Conservation (phyloP, 108 stramenopile species). For the Skeletonema menzelii region DNA sequence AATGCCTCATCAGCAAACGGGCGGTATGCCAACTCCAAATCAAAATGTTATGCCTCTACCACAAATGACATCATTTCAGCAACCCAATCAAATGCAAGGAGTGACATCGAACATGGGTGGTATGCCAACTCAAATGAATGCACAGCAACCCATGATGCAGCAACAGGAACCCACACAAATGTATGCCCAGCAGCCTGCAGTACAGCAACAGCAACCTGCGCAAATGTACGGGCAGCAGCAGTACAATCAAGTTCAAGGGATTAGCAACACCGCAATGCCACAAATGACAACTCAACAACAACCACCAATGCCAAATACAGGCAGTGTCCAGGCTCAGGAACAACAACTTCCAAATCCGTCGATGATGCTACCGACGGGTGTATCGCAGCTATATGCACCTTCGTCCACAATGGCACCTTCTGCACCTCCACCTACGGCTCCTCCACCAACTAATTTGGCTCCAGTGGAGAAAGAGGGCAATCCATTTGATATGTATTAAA, state of each 20-base stretch:
- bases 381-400: background rate
- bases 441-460: slow-evolving; percentile 24
- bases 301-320: background rate
- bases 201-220: background rate
- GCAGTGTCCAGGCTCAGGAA: background rate
- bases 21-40: background rate
- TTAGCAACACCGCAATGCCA: background rate
- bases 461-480: slow-evolving; percentile 48
- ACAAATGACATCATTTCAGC: background rate
- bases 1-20: background rate
- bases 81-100: background rate
- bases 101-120: background rate
- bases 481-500: slow-evolving; percentile 43
- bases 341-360: background rate
- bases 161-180: background rate
- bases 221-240: background rate
- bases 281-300: background rate
- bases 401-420: background rate
- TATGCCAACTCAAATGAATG: background rate
- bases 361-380: background rate
- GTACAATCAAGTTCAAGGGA: background rate
- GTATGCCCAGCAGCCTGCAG: background rate
- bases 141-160: slow-evolving; percentile 1
- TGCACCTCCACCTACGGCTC: slow-evolving; percentile 4
- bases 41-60: background rate